Percentiles rank a stretch among this genome's conserved stretches.
These are phyloP conservation scores for Artemisia annua DNA, from an alignment of 129 eudicot genomes.

Conservation along the genomic window DNA sequence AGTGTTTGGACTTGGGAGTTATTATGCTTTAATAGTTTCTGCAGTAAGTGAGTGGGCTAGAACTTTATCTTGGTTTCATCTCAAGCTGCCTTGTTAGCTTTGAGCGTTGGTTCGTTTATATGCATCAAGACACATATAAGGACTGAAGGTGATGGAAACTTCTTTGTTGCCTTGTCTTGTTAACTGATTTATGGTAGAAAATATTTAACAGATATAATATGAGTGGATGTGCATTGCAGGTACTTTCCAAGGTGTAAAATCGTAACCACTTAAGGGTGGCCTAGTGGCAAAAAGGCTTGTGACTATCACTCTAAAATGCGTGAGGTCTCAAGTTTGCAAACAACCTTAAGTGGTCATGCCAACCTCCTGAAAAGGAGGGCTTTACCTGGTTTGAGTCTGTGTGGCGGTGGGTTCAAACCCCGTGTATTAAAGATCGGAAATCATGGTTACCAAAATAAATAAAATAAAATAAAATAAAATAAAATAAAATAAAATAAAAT, in stretches of 20 bases:
- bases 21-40: not conserved
- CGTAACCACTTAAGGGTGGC: no score
- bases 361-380: no score
- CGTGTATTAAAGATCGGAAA: no score
- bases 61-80: not conserved
- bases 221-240: not conserved
- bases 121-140: not conserved
- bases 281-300: no score
- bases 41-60: not conserved
- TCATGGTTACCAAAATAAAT: no score
- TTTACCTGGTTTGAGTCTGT: no score
- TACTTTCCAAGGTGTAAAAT: not conserved
- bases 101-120: slow-evolving; percentile 14
- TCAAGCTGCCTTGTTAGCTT: not conserved
- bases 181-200: not conserved
- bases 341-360: no score
- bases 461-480: no score
- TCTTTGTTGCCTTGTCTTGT: not conserved
- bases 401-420: no score
- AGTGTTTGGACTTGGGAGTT: not conserved
- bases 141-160: not conserved
- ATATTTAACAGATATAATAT: not conserved
- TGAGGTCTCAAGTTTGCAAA: no score
- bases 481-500: no score
- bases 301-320: no score